Evolutionary conservation across 345 rosid species (phyloP).

Genomic region (Balakata baccata): DNA sequence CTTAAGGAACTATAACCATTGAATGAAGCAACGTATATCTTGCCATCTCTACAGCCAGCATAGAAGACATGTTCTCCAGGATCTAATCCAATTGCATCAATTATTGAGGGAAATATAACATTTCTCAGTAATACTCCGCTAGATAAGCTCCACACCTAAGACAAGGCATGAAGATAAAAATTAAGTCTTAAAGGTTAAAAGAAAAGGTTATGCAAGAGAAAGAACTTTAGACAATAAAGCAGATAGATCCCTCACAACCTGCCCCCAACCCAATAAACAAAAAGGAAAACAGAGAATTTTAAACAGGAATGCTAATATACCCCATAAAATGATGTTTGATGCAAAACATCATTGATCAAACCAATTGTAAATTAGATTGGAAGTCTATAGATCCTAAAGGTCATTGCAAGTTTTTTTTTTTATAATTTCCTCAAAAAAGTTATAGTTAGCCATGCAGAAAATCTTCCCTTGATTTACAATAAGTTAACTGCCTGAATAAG

Average conservation of each 20-base stretch:
- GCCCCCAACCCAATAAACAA: not conserved
- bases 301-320: not conserved
- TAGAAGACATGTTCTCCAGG: conserved; percentile 79
- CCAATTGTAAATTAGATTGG: no score
- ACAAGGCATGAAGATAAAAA: conserved; percentile 10
- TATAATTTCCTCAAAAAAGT: no score
- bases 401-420: not conserved
- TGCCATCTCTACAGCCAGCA: conserved; percentile 84
- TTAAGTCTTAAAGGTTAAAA: not conserved
- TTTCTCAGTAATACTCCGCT: conserved; percentile 57
- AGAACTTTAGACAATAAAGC: not conserved
- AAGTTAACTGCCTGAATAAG: not conserved
- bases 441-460: not conserved
- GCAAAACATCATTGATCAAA: not conserved
- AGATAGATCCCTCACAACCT: not conserved
- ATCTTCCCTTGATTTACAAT: not conserved
- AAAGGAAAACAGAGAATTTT: not conserved
- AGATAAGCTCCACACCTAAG: conserved; percentile 80
- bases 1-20: conserved; percentile 45
- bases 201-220: not conserved
- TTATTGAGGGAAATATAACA: conserved; percentile 62
- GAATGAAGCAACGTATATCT: conserved; percentile 66
- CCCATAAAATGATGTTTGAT: not conserved
- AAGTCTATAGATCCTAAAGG: not conserved
- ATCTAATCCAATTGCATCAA: conserved; percentile 73